A percentile compares a stretch with the other conserved stretches of the same genome.
These are phyloP conservation scores for Exserohilum turcica DNA, from an alignment of 2,329 filamentous ascomycete genomes.

Conservation along the genomic window DNA sequence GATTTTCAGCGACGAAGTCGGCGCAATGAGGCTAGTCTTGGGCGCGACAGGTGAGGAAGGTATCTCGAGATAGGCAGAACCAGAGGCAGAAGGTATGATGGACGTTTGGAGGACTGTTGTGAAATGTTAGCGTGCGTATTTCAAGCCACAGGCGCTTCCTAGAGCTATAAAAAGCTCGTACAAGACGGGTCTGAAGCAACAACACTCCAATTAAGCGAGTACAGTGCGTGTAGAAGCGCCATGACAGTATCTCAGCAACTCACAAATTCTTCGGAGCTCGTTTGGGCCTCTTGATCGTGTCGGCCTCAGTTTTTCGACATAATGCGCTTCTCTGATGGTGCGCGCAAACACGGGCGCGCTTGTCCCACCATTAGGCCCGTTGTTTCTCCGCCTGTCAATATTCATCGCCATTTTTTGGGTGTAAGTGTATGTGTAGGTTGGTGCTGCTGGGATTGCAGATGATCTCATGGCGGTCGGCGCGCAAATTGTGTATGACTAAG, in stretches of 20 bases:
- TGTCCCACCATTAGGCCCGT: constrained; percentile 81
- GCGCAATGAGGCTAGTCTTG: constrained; percentile 55
- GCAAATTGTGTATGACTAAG: constrained; percentile 35
- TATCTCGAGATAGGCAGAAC: constrained; percentile 81
- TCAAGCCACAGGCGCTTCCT: background rate
- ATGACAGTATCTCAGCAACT: constrained; percentile 42
- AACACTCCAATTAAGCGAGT: background rate
- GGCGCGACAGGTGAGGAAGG: constrained; percentile 52
- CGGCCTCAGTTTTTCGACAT: constrained; percentile 54
- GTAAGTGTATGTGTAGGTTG: background rate
- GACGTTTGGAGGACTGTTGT: constrained; percentile 82
- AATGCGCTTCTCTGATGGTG: constrained; percentile 54
- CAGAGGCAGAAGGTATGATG: constrained; percentile 88
- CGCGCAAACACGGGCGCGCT: constrained; percentile 71
- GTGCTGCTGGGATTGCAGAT: constrained; percentile 7
- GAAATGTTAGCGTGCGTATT: constrained; percentile 19
- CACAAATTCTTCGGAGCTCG: constrained; percentile 85
- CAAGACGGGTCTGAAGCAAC: background rate
- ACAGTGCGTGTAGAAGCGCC: background rate
- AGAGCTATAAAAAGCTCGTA: background rate
- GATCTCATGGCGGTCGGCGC: constrained; percentile 16
- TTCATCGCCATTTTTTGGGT: constrained; percentile 32
- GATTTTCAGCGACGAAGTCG: constrained; percentile 78
- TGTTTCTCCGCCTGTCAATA: constrained; percentile 81
- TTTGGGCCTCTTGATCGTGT: constrained; percentile 66